A percentile compares a stretch with the other conserved stretches of the same genome.
Conservation (phyloP, 495 filamentous ascomycete genomes). For the Jackrogersella minutella region DNA sequence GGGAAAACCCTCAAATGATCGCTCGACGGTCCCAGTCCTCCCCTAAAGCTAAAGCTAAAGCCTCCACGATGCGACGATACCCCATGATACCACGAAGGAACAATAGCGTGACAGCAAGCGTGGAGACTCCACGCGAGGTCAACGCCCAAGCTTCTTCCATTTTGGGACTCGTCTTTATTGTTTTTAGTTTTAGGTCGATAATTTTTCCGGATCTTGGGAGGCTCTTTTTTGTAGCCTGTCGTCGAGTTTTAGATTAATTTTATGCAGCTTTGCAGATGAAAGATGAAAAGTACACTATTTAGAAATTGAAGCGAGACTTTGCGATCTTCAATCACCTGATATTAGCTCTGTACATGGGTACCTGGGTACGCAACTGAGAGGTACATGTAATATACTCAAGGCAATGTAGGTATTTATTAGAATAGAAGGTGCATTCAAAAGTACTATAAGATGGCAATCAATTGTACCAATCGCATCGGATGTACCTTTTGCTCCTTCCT, state of each 20-base stretch:
- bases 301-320: constrained; percentile 1
- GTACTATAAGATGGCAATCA: too few species aligned
- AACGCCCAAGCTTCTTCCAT: constrained; percentile 22
- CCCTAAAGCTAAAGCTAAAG: too few species aligned
- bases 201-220: not conserved
- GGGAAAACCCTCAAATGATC: constrained; percentile 25
- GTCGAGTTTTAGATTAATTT: not conserved
- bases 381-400: not conserved
- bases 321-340: not conserved
- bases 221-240: not conserved
- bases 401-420: not conserved
- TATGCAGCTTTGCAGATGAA: not conserved
- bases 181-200: constrained; percentile 13
- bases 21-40: not conserved
- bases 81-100: constrained; percentile 32
- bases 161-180: constrained; percentile 6
- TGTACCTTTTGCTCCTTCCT: not conserved
- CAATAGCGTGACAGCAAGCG: constrained; percentile 23
- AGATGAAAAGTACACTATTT: not conserved
- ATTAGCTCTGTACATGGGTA: not conserved
- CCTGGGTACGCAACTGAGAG: too few species aligned
- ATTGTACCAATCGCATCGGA: too few species aligned
- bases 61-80: constrained; percentile 35
- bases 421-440: constrained; percentile 7
- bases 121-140: constrained; percentile 38